These are phyloP conservation scores for Hyaloscypha finlandica DNA, from an alignment of 495 filamentous ascomycete species.

Conservation along the genomic window DNA sequence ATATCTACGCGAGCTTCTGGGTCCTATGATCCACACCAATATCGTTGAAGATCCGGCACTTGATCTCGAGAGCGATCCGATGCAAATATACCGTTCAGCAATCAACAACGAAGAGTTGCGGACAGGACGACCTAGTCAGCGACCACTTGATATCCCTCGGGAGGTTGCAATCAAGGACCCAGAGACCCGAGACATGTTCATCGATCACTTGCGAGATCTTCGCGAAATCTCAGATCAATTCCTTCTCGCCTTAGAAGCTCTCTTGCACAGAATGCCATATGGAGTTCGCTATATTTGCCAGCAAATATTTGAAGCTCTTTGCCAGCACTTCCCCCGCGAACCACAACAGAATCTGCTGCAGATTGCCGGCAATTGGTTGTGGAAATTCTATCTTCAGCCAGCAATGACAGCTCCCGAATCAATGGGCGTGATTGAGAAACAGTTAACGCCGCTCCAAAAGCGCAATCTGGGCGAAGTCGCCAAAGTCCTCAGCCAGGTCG, in stretches of 20 bases:
- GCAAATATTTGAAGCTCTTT: conserved; percentile 78
- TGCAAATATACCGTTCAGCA: conserved; percentile 93
- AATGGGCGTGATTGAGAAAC: conserved; percentile 84
- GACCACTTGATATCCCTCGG: conserved; percentile 77
- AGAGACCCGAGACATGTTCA: conserved; percentile 89
- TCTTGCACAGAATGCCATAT: conserved; percentile 86
- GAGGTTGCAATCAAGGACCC: conserved; percentile 92
- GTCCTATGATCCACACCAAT: conserved; percentile 79
- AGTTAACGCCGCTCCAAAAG: conserved; percentile 87
- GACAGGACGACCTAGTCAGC: conserved; percentile 78
- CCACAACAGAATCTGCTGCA: conserved; percentile 77
- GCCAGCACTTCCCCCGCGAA: conserved; percentile 76
- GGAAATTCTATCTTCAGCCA: conserved; percentile 91
- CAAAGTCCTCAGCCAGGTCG: conserved; percentile 87
- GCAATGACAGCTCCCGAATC: conserved; percentile 84
- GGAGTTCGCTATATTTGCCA: conserved; percentile 87
- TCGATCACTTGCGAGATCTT: conserved; percentile 89
- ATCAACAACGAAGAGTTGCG: conserved; percentile 97
- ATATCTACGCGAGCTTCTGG: conserved; percentile 82
- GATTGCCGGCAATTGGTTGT: conserved; percentile 85
- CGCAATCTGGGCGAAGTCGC: conserved; percentile 87
- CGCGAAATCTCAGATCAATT: conserved; percentile 91
- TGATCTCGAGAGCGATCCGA: conserved; percentile 94
- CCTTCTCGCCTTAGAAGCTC: conserved; percentile 76
- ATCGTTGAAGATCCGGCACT: conserved; percentile 88